A percentile compares a stretch with the other conserved stretches of the same genome.
These are phyloP conservation scores for Stevia rebaudiana DNA, from an alignment of 140 eudicot genomes.

Conservation along the genomic window DNA sequence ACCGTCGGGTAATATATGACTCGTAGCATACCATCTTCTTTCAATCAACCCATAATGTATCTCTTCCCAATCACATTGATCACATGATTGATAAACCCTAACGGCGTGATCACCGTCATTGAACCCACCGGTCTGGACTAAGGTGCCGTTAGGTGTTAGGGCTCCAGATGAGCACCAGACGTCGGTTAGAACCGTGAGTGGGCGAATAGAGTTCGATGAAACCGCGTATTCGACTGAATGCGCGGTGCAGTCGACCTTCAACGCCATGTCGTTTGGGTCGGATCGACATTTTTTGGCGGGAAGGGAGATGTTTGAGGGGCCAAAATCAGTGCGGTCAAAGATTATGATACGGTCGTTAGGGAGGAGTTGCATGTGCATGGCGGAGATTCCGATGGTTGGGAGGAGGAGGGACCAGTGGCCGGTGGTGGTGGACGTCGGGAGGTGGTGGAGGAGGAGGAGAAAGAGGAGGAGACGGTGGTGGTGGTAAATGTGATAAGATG, in stretches of 20 bases:
- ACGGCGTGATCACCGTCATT: constrained; percentile 44
- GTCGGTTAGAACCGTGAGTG: constrained; percentile 46
- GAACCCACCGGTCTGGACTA: constrained; percentile 58
- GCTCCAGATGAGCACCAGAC: constrained; percentile 72
- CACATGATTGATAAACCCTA: constrained; percentile 32
- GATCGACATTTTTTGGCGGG: constrained; percentile 39
- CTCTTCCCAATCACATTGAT: constrained; percentile 62
- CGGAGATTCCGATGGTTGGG: constrained; percentile 50
- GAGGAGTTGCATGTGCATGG: constrained; percentile 97
- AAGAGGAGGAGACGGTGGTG: constrained; percentile 6
- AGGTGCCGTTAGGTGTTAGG: constrained; percentile 30
- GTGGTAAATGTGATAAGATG: not conserved
- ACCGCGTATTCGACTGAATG: constrained; percentile 65
- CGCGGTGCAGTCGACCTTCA: constrained; percentile 56
- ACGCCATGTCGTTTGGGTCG: constrained; percentile 26
- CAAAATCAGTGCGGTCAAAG: constrained; percentile 72
- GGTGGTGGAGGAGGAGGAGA: constrained; percentile 9
- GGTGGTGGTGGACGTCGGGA: constrained; percentile 21
- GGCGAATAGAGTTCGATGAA: constrained; percentile 39
- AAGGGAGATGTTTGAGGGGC: constrained; percentile 53
- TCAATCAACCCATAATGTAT: constrained; percentile 10
- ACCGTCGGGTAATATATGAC: constrained; percentile 60
- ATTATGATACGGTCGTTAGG: constrained; percentile 55
- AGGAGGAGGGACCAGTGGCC: constrained; percentile 56
- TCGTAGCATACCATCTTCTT: constrained; percentile 67